phyloP scores from a whole-genome alignment of 2,329 filamentous ascomycete genomes.

The Ophiostoma sp. region DNA sequence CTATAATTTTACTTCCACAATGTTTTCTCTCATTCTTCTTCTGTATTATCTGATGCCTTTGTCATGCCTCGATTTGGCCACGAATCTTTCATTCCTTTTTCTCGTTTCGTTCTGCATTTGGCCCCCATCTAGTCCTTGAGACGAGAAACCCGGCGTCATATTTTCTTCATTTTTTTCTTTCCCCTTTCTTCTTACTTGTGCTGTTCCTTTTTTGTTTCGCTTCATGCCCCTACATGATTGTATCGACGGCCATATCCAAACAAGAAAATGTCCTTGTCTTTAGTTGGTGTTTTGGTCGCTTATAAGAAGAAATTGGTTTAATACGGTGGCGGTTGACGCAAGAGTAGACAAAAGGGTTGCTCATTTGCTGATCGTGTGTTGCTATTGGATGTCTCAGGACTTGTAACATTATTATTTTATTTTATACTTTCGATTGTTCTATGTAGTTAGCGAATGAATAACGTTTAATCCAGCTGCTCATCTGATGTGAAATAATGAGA shows the following conservation, averaged over 20 bases:
- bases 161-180: not conserved
- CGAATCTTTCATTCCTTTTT: constrained; percentile 7
- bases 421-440: not conserved
- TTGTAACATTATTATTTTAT: not conserved
- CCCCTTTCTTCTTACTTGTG: not conserved
- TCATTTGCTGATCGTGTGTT: not conserved
- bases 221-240: not conserved
- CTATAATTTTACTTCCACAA: not conserved
- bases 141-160: not conserved
- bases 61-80: constrained; percentile 12
- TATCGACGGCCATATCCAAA: not conserved
- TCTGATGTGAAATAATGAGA: not conserved
- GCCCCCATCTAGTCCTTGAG: not conserved
- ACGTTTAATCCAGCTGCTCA: not conserved
- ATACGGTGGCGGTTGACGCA: not conserved
- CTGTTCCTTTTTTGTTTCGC: not conserved
- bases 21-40: not conserved
- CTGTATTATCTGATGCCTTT: not conserved
- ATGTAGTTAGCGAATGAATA: constrained; percentile 2
- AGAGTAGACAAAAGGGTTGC: not conserved
- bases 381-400: not conserved
- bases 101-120: not conserved
- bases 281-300: not conserved
- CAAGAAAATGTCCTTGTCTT: not conserved
- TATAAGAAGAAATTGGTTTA: not conserved